phyloP scores from a whole-genome alignment of 495 filamentous ascomycete genomes.

The Penicillium nucicola region DNA sequence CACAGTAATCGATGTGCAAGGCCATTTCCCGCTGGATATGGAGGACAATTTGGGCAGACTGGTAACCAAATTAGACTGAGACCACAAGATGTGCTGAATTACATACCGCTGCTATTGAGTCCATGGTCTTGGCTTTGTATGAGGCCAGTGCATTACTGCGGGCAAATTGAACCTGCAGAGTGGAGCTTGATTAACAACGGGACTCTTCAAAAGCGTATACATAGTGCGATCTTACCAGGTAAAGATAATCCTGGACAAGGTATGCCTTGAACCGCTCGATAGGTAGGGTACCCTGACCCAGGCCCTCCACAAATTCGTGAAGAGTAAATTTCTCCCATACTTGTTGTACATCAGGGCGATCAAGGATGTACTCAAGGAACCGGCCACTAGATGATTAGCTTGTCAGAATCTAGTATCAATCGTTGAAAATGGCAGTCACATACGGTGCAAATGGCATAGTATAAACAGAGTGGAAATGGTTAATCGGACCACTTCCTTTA shows the following conservation, averaged over 20 bases:
- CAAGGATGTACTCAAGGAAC: conserved; percentile 83
- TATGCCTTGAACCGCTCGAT: conserved; percentile 77
- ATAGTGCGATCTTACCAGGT: conserved; percentile 54
- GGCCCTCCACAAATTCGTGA: conserved; percentile 74
- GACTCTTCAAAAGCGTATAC: not conserved
- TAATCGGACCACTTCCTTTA: conserved; percentile 82
- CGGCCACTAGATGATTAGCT: conserved; percentile 51
- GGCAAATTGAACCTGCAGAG: conserved; percentile 71
- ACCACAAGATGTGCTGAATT: not conserved
- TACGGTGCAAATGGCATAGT: conserved; percentile 80
- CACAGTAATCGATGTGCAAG: conserved; percentile 77
- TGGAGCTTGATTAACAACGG: not conserved
- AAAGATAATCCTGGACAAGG: conserved; percentile 86
- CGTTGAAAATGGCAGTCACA: conserved; percentile 22
- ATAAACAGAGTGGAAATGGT: conserved; percentile 87
- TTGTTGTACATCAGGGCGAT: conserved; percentile 64
- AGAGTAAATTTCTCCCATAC: conserved; percentile 72
- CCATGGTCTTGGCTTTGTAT: conserved; percentile 74
- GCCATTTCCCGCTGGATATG: conserved; percentile 77
- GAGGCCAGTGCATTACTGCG: conserved; percentile 77
- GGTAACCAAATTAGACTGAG: not conserved
- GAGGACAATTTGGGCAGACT: conserved; percentile 68
- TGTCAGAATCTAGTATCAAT: conserved; percentile 1
- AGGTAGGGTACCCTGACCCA: conserved; percentile 72
- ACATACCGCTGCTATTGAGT: conserved; percentile 64